Evolutionary conservation across 805 yeast genomes (phyloP), one percentile per base, ranked within the genome.

Genomic region (Nakazawaea wickerhamii): DNA sequence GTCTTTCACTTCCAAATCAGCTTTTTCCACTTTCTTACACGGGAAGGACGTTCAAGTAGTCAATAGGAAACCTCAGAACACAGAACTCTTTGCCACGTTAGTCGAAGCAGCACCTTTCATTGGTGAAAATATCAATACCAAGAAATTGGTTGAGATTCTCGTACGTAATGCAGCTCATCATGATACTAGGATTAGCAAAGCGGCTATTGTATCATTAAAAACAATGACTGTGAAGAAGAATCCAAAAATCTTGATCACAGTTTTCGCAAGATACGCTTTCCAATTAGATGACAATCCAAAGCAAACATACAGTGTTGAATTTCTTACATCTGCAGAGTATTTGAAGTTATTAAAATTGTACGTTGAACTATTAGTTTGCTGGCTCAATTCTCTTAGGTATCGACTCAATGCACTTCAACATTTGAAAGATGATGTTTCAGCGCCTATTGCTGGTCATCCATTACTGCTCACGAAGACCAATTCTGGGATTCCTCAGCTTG

Each of bases 261-360:
- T 79, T 19, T 88, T 81, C 65, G 86, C 95, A 0, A 80, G 84
- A 50, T 77, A 77, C 45, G 86, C 95, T 1, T 87, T 90, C 60
- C 80, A 55, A 50, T 77, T 85, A 47, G 86, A 81, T 48, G 96
- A 88, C 46, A 79, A 78, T 48, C 80, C 86, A 7, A 70, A 68
- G 6, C 68, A 70, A 17, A 53, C 56, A n/a, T 73, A 77, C 52
- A 75, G 80, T 40, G 65, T 77, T 20, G 75, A 78, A 1, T 79
- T 77, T 52, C 58, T 81, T 31, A 72, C 80, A 9, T 79, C 90
- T 0, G 64, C 71, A 5, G 83, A 78, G 40, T 84, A 81, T 50
- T 73, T 75, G 38, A 64, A 66, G 35, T 57, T 85, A 2, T 60
- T 91, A 40, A 75, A 75, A 45, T 68, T 89, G 0, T 93, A 90